Evolutionary conservation across 805 yeast genomes (phyloP).

Genomic region (Saturnispora diversa): DNA sequence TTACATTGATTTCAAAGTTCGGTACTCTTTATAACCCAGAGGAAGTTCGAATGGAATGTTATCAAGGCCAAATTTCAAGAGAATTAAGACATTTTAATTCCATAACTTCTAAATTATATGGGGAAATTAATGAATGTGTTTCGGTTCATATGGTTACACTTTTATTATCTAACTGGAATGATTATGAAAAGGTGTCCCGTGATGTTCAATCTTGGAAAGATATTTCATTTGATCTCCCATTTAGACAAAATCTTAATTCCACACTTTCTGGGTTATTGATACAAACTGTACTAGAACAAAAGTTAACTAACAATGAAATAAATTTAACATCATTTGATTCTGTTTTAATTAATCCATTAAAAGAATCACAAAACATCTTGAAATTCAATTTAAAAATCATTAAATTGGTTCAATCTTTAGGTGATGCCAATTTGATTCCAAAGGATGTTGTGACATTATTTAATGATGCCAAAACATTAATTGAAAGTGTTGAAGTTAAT

Average conservation of each 20-base stretch:
- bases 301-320: slow-evolving; percentile 16
- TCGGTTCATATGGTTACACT: slow-evolving; percentile 45
- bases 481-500: not conserved
- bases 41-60: slow-evolving; percentile 44
- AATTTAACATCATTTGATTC: slow-evolving; percentile 14
- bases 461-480: slow-evolving; percentile 9
- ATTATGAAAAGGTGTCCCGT: slow-evolving; percentile 38
- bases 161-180: slow-evolving; percentile 45
- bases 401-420: slow-evolving; percentile 18
- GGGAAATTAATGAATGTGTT: slow-evolving; percentile 44
- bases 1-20: slow-evolving; percentile 40
- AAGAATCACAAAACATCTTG: slow-evolving; percentile 19
- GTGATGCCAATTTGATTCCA: slow-evolving; percentile 16
- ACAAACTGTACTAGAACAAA: slow-evolving; percentile 41
- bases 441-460: slow-evolving; percentile 11
- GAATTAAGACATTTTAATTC: slow-evolving; percentile 61
- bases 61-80: slow-evolving; percentile 65
- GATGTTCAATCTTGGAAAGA: slow-evolving; percentile 49
- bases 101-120: slow-evolving; percentile 45
- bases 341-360: slow-evolving; percentile 18
- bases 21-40: slow-evolving; percentile 38
- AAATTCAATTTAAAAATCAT: slow-evolving; percentile 22
- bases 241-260: slow-evolving; percentile 44
- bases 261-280: slow-evolving; percentile 56
- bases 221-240: slow-evolving; percentile 54